Conservation (phyloP, 495 filamentous ascomycete species). For the Aspergillus mulundensis region DNA sequence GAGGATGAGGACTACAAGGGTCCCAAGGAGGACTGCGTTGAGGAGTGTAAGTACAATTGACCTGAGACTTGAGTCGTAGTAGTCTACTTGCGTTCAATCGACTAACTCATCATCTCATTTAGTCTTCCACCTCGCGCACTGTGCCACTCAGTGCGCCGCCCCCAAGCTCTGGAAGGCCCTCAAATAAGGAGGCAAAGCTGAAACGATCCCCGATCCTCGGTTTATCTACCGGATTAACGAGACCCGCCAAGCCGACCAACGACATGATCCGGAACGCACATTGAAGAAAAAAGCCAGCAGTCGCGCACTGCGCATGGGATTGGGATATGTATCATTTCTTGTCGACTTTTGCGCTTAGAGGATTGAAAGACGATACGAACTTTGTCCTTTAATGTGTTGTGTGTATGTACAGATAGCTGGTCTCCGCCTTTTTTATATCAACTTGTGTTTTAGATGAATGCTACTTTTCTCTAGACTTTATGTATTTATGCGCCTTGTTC, state of each 20-base stretch:
- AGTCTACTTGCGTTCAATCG: neutral
- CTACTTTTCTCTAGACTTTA: constrained; percentile 18
- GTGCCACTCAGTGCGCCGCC: constrained; percentile 83
- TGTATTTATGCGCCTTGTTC: neutral
- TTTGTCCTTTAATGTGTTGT: constrained; percentile 31
- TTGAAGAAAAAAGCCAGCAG: constrained; percentile 1
- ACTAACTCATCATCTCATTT: constrained; percentile 15
- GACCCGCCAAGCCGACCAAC: constrained; percentile 2
- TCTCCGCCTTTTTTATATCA: constrained; percentile 36
- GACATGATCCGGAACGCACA: constrained; percentile 3
- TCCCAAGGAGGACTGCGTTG: constrained; percentile 88
- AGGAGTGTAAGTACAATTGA: constrained; percentile 83
- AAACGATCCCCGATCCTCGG: constrained; percentile 10
- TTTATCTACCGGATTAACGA: constrained; percentile 16
- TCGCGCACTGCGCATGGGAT: constrained; percentile 1
- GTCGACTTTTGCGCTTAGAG: constrained; percentile 14
- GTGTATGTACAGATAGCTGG: constrained; percentile 53
- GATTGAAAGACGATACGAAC: constrained; percentile 9
- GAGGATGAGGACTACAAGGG: constrained; percentile 60
- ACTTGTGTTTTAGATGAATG: constrained; percentile 33
- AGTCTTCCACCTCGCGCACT: constrained; percentile 99
- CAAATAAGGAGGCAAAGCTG: constrained; percentile 57
- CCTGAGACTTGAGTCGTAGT: neutral
- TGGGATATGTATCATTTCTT: constrained; percentile 16
- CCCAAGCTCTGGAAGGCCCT: constrained; percentile 90